These are phyloP conservation scores for Rhodotorula kratochvilovae DNA, from an alignment of 768 basidiomycete genomes.

Conservation along the genomic window DNA sequence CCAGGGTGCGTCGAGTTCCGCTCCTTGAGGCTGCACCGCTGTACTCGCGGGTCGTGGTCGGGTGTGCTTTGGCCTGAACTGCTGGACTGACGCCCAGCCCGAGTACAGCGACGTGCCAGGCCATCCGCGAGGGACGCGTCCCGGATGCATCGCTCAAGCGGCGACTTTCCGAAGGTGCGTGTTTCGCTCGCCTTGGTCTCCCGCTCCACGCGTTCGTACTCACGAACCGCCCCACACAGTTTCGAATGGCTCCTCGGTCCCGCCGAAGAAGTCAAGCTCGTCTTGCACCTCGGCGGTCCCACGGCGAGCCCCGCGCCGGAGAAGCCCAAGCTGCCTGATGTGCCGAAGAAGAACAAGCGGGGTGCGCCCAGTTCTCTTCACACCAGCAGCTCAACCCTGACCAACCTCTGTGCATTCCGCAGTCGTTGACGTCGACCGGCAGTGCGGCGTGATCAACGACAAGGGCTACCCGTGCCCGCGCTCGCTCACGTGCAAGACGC, in stretches of 20 bases:
- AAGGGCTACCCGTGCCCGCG: conserved; percentile 87
- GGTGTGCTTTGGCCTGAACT: too few species aligned
- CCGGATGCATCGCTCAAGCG: conserved; percentile 17
- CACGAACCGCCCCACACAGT: neutral
- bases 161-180: conserved; percentile 21
- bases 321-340: conserved; percentile 36
- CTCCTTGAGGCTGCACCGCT: too few species aligned
- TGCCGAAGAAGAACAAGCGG: conserved; percentile 57
- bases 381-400: neutral
- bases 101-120: neutral
- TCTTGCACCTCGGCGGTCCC: conserved; percentile 14
- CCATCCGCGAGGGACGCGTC: neutral
- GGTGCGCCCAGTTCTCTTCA: neutral
- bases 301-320: neutral
- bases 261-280: conserved; percentile 34
- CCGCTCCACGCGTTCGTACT: neutral
- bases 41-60: too few species aligned
- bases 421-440: conserved; percentile 73
- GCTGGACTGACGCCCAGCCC: too few species aligned
- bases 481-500: conserved; percentile 94
- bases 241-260: conserved; percentile 7
- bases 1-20: conserved; percentile 59
- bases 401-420: neutral
- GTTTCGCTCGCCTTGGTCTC: neutral
- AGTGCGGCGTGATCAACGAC: conserved; percentile 96